Base-by-base conservation (phyloP, 75 land plant species). In the Ceratopteris richardii region DNA sequence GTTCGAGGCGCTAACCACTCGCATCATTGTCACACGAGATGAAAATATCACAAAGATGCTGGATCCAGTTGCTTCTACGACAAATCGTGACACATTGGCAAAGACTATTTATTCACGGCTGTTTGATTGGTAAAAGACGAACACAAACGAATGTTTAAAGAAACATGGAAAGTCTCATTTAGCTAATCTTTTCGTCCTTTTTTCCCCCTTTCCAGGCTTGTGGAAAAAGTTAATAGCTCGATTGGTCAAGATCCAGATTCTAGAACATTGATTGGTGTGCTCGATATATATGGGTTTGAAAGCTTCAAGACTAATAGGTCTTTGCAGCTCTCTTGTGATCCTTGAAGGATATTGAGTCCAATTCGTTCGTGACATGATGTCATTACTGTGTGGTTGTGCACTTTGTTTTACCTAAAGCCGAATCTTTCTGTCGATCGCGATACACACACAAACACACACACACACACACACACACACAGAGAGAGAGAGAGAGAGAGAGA, bases 301-400 rank as follows among this genome's bases (percentile, higher is more conserved):
- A 95, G 99, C 78, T 95, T 95, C 85, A 95, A 95, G 77, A 77
- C 72, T 54, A 95, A 95, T 96, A 95, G 96, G 99, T 95, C n/a
- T n/a, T n/a, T n/a, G n/a, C n/a, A 64, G 12, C 4, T 39, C 60
- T 58, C 3, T 46, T 46, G n/a, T n/a, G n/a, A n/a, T n/a, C n/a
- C n/a, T n/a, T n/a, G n/a, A n/a, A n/a, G n/a, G n/a, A n/a, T n/a
- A n/a, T n/a, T n/a, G n/a, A n/a, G n/a, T n/a, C n/a, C n/a, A n/a
- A n/a, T n/a, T n/a, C n/a, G n/a, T n/a, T n/a, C n/a, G n/a, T n/a
- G n/a, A n/a, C n/a, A n/a, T n/a, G n/a, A n/a, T n/a, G n/a, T n/a
- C n/a, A n/a, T n/a, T n/a, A n/a, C n/a, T n/a, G n/a, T n/a, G n/a
- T n/a, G n/a, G n/a, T n/a, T n/a, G n/a, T n/a, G n/a, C n/a, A n/a